These are phyloP conservation scores for Microdochium bolleyi DNA, from an alignment of 2,329 filamentous ascomycete species.

Conservation along the genomic window DNA sequence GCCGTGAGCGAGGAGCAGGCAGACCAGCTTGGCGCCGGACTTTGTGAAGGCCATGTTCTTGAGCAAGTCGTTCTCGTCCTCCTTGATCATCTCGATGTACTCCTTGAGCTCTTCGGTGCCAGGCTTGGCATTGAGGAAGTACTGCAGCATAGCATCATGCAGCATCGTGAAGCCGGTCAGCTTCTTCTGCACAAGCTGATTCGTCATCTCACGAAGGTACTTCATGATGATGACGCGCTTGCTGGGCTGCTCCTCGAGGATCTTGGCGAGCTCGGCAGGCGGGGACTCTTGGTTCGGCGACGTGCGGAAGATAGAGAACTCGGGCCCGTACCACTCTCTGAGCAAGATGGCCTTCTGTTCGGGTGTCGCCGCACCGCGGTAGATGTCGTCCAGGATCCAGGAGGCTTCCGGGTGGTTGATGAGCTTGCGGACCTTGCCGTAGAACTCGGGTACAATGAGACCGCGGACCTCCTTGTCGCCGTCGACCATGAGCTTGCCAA, in stretches of 20 bases:
- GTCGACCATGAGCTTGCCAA: slow-evolving; percentile 92
- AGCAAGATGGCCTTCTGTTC: slow-evolving; percentile 80
- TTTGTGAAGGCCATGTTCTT: slow-evolving; percentile 97
- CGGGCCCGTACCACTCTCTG: slow-evolving; percentile 92
- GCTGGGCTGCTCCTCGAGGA: slow-evolving; percentile 70
- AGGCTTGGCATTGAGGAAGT: slow-evolving; percentile 72
- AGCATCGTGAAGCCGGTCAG: slow-evolving; percentile 95
- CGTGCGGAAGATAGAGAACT: slow-evolving; percentile 74
- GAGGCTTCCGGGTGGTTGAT: slow-evolving; percentile 95
- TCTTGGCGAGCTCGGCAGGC: slow-evolving; percentile 62
- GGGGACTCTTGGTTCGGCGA: slow-evolving; percentile 41
- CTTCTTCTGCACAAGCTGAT: slow-evolving; percentile 90
- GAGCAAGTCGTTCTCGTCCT: slow-evolving; percentile 81
- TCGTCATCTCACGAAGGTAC: slow-evolving; percentile 78
- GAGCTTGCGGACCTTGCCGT: slow-evolving; percentile 82
- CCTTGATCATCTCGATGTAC: slow-evolving; percentile 84
- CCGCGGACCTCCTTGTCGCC: slow-evolving; percentile 82
- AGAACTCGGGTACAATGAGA: slow-evolving; percentile 88
- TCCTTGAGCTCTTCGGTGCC: slow-evolving; percentile 78
- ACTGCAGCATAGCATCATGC: slow-evolving; percentile 97
- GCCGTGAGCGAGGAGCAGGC: slow-evolving; percentile 74
- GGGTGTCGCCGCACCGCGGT: slow-evolving; percentile 77
- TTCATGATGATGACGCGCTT: slow-evolving; percentile 85
- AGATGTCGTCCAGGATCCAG: slow-evolving; percentile 97
- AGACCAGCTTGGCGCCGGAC: slow-evolving; percentile 76